A percentile compares a stretch with the other conserved stretches of the same genome.
Evolutionary conservation across 495 filamentous ascomycete genomes (phyloP).

Genomic region (Lepidopterella palustris): DNA sequence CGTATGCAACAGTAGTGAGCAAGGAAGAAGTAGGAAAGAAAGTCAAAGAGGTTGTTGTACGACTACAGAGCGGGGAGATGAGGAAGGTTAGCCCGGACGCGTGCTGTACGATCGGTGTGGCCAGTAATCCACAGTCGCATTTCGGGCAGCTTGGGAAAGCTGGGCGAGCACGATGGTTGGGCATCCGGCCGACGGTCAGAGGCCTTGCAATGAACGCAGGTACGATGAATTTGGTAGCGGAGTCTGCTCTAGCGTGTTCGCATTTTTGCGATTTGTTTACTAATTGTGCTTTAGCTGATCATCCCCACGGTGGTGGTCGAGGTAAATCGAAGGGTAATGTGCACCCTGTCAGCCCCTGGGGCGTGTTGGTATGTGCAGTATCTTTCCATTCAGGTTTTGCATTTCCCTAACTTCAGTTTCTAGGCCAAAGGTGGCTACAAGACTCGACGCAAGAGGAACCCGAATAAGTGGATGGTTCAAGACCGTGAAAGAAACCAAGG

Average conservation of each 20-base stretch:
- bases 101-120: constrained; percentile 85
- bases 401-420: constrained; percentile 12
- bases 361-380: constrained; percentile 67
- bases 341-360: constrained; percentile 91
- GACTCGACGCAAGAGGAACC: constrained; percentile 60
- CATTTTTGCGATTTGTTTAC: constrained; percentile 4
- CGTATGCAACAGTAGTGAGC: constrained; percentile 76
- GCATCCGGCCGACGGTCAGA: constrained; percentile 87
- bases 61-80: constrained; percentile 86
- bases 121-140: constrained; percentile 87
- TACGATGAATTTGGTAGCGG: constrained; percentile 36
- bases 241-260: no score
- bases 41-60: constrained; percentile 63
- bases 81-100: constrained; percentile 82
- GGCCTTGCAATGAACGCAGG: constrained; percentile 97
- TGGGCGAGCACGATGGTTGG: constrained; percentile 83
- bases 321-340: constrained; percentile 98
- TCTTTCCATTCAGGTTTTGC: constrained; percentile 1
- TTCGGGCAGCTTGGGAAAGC: constrained; percentile 91
- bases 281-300: constrained; percentile 55
- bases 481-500: constrained; percentile 41
- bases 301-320: constrained; percentile 97
- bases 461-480: constrained; percentile 40
- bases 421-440: constrained; percentile 96
- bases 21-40: constrained; percentile 63